Evolutionary conservation across 176 grass and related monocot species (phyloP).

Genomic region (Oryza coarctata): DNA sequence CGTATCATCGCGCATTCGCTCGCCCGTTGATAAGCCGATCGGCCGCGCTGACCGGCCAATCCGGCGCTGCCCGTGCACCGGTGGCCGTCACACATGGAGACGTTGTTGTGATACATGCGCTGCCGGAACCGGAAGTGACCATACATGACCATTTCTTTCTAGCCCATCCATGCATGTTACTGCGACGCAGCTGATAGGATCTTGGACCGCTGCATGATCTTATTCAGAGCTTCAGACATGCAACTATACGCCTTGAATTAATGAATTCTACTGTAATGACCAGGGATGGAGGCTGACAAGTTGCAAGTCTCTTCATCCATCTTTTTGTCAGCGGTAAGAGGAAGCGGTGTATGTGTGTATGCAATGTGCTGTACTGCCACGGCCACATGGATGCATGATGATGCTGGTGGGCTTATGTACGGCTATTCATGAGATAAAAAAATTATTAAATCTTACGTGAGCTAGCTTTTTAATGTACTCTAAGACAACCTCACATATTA

Average conservation of each 20-base stretch:
- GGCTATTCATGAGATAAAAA: too few relatives aligned
- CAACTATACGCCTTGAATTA: not conserved
- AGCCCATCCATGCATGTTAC: not conserved
- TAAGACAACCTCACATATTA: too few relatives aligned
- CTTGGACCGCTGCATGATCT: too few relatives aligned
- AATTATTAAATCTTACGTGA: too few relatives aligned
- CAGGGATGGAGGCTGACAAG: not conserved
- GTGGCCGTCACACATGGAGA: too few relatives aligned
- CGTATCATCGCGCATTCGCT: not conserved
- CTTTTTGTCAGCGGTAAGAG: not conserved
- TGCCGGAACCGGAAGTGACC: not conserved
- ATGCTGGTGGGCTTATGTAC: not conserved
- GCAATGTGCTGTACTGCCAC: not conserved
- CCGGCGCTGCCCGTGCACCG: not conserved
- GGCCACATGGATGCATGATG: not conserved
- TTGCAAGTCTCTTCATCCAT: not conserved
- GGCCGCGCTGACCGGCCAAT: not conserved
- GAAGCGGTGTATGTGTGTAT: not conserved
- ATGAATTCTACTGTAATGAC: not conserved
- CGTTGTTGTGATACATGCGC: too few relatives aligned
- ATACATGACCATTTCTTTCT: not conserved
- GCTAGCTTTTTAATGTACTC: too few relatives aligned
- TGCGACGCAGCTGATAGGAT: not conserved
- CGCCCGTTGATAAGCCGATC: not conserved
- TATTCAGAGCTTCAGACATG: too few relatives aligned